Base-by-base conservation (phyloP, 495 filamentous ascomycete species). In the Penicillium alfredii region DNA sequence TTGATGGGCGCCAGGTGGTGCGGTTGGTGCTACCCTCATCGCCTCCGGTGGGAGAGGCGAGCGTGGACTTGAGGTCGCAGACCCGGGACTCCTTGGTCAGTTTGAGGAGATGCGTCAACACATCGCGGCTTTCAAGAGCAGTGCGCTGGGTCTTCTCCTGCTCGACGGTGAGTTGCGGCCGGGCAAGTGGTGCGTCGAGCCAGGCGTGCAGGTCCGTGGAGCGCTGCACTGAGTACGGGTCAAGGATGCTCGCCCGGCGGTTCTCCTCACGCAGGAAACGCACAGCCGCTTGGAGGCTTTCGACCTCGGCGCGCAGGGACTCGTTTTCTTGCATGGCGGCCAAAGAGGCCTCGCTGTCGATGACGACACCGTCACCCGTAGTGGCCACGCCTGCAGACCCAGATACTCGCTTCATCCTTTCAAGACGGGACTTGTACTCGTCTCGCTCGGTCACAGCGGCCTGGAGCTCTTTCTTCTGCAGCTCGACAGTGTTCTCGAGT, bases 191-290 rank as follows among this genome's bases (percentile, higher is more conserved):
- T 37, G 80, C 73, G 12, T 81, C 71, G 4, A 90, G 73, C 66
- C 77, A 74, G 45, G 63, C 70, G 65, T 69, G 55, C 50, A 68
- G 53, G 16, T 68, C 62, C 11, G 56, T 55, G 12, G 61, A 61
- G 22, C 77, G 81, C 44, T 79, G 76, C 30, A 76, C 59, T 10
- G 66, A 67, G 20, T 74, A 68, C 9, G 81, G 73, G 47, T 86
- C 77, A 14, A 72, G 69, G 14, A 80, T 53, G 18, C 78, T 74
- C 3, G 78, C 68, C 17, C 82, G 75, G n/a, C 75, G 65, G 52
- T 79, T 87, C 36, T 92, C 86, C 38, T 86, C 81, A 15, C 85
- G 76, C 14, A 94, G 64, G 61, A 80, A 90, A 29, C 81, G 77
- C 10, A 96, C 78, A 0, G 87, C 80, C 2, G 81, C 74, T 58